Evolutionary conservation across 768 basidiomycete genomes (phyloP).

Genomic region (Boletus vinaceobasis): DNA sequence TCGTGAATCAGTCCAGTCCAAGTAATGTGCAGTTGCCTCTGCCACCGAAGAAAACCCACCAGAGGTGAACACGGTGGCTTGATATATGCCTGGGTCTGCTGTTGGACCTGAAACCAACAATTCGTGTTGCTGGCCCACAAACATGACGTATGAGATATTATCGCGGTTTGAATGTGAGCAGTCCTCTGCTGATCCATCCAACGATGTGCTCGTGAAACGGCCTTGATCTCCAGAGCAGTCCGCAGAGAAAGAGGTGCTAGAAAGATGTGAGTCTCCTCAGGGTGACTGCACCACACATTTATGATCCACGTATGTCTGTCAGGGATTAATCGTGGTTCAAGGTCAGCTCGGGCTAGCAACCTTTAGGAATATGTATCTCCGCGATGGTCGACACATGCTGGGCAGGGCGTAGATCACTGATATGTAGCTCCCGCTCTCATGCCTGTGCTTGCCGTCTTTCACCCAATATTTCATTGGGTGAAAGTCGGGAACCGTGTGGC

Average conservation of each 20-base stretch:
- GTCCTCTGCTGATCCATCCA: not conserved
- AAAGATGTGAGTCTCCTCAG: no score
- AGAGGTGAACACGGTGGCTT: not conserved
- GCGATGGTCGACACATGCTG: no score
- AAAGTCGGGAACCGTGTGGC: no score
- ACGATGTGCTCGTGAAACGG: not conserved
- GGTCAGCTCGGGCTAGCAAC: not conserved
- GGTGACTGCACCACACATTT: not conserved
- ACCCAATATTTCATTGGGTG: no score
- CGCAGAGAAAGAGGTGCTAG: not conserved
- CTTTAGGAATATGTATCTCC: no score
- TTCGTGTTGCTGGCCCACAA: not conserved
- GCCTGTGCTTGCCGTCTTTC: no score
- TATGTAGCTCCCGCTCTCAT: no score
- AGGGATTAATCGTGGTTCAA: not conserved
- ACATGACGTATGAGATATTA: slow-evolving; percentile 1
- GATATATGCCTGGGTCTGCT: not conserved
- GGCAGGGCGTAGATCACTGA: no score
- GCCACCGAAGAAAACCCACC: slow-evolving; percentile 6
- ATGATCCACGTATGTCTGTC: not conserved
- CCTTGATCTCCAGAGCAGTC: not conserved
- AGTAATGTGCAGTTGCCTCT: not conserved
- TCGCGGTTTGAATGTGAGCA: not conserved
- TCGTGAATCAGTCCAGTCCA: not conserved
- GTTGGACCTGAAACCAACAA: not conserved